Evolutionary conservation across 148 eudicot genomes (phyloP).

Genomic region (Rhododendron simsii): DNA sequence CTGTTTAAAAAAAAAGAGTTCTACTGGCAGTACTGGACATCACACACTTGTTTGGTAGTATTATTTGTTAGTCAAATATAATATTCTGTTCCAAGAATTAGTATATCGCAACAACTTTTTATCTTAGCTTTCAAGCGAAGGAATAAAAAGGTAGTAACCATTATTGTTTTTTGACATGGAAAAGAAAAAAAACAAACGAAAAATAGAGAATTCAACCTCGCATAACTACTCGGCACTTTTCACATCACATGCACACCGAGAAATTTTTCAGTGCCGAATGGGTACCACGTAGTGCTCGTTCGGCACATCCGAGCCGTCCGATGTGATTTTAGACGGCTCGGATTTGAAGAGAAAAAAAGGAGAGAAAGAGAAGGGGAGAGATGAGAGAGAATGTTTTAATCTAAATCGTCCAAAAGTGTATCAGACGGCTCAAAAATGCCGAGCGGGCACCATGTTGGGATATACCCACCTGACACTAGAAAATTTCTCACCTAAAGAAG

Average conservation of each 20-base stretch:
- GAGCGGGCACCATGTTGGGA: too few relatives aligned
- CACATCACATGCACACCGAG: not conserved
- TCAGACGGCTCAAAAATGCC: too few relatives aligned
- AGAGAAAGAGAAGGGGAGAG: too few relatives aligned
- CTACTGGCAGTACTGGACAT: not conserved
- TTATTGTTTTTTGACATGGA: too few relatives aligned
- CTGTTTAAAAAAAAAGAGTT: not conserved
- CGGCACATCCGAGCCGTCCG: too few relatives aligned
- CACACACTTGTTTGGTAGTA: not conserved
- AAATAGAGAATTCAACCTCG: not conserved
- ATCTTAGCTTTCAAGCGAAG: slow-evolving; percentile 1
- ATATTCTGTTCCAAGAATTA: not conserved
- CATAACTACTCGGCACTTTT: not conserved
- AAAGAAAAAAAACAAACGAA: not conserved
- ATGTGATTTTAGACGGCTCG: too few relatives aligned
- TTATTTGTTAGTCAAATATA: not conserved
- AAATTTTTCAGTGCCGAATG: too few relatives aligned
- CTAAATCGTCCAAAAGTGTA: too few relatives aligned
- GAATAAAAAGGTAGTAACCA: not conserved
- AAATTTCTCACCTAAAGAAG: not conserved
- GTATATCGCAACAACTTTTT: not conserved
- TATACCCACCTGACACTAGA: too few relatives aligned
- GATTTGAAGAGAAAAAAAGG: too few relatives aligned
- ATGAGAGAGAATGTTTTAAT: too few relatives aligned
- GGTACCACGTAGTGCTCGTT: too few relatives aligned